Percentiles rank a stretch among this genome's conserved stretches.
Conservation (phyloP, 345 rosid species). For the Pistacia atlantica region DNA sequence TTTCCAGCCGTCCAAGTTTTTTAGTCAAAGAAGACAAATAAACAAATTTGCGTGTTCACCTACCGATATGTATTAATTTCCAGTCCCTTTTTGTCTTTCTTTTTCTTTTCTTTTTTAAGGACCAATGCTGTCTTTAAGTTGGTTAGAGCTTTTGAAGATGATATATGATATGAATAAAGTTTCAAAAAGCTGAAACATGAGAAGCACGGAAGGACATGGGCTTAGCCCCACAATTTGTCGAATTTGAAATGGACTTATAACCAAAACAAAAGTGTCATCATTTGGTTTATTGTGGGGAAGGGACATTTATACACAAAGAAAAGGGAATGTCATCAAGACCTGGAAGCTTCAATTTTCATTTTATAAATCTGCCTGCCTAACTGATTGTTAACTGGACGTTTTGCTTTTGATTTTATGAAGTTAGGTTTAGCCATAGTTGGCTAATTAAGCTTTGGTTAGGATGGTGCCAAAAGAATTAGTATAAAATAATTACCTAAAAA, state of each 20-base stretch:
- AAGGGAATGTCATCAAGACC: neutral
- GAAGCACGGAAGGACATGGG: neutral
- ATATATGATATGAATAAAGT: neutral
- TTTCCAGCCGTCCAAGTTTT: conserved; percentile 28
- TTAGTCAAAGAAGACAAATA: conserved; percentile 13
- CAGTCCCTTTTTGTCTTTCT: neutral
- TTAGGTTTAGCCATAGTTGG: no score
- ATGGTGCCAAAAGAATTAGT: neutral
- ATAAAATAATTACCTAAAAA: no score
- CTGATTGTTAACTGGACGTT: neutral
- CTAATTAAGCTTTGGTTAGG: neutral
- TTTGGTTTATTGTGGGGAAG: conserved; percentile 32
- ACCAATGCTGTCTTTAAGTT: neutral
- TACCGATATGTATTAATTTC: neutral
- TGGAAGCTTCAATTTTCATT: neutral
- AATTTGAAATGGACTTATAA: conserved; percentile 28
- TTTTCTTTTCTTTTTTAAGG: neutral
- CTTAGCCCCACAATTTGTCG: conserved; percentile 17
- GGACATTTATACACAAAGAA: neutral
- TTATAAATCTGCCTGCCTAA: neutral
- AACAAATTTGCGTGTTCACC: neutral
- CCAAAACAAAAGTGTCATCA: conserved; percentile 36
- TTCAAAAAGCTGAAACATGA: conserved; percentile 3
- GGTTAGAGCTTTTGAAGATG: neutral
- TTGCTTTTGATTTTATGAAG: neutral